Base-by-base conservation (phyloP, 2,329 filamentous ascomycete genomes). In the Pyricularia sp. region DNA sequence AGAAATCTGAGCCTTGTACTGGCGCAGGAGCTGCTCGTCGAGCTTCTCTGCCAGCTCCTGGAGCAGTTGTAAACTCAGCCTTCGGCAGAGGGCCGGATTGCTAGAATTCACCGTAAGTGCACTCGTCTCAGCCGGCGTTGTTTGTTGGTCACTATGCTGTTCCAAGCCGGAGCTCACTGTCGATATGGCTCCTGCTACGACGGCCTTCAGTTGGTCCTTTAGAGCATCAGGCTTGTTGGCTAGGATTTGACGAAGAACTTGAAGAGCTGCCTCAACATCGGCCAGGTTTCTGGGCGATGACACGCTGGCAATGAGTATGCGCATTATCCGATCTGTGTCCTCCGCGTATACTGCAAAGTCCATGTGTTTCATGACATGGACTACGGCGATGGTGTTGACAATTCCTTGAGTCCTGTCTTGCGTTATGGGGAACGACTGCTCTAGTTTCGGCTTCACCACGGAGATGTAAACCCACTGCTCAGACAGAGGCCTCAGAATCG, bases 311-410 rank as follows among this genome's bases (percentile, higher is more conserved):
- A 88, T 81, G 6, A 83, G 79, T 20, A 87, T 77, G 10, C 83
- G 81, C 3, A 86, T 76, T 6, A 88, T 78, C 36, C 77, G 75
- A 4, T 78, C 68, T 0, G 81, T 76, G 66, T 88, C 85, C 20
- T 82, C 80, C 63, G 85, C 80, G 74, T 86, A 88, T 23, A 86
- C 80, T 1, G 79, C 74, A 68, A 83, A 85, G 23, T 76, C 77
- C 69, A 87, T 80, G 73, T 86, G 81, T 70, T 80, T 82, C 9
- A 86, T 76, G 65, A 85, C 78, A 0, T 82, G 77, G 5, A 88
- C 78, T 6, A 83, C 79, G 2, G 80, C 81, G 31, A 86, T 78
- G 33, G 83, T 80, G 67, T 81, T 82, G 70, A 82, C 83, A 1
- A 74, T 71, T 10, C n/a, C 72, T 23, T 73, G 70, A 65, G 74